Conservation (phyloP, 345 rosid genomes). For the Psidium guajava region DNA sequence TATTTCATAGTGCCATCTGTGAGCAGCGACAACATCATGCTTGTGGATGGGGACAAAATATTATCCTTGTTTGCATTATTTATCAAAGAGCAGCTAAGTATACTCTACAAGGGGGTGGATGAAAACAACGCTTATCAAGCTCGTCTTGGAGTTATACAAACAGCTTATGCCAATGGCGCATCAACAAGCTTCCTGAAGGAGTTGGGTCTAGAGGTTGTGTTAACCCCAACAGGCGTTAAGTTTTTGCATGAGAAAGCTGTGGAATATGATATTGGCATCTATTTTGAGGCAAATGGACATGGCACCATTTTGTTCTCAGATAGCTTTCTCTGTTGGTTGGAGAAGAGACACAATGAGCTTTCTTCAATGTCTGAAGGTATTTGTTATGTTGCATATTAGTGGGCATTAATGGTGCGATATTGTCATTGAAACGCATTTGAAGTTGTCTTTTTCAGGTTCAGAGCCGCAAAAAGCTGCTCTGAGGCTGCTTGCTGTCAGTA, state of each 20-base stretch:
- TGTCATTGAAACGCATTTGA: neutral
- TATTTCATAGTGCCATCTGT: constrained; percentile 42
- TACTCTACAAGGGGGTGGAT: constrained; percentile 21
- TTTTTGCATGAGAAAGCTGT: constrained; percentile 77
- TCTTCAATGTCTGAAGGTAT: constrained; percentile 38
- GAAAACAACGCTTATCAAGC: constrained; percentile 19
- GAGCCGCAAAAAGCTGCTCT: constrained; percentile 61
- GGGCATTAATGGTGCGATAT: neutral
- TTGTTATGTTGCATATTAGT: neutral
- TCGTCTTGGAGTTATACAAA: constrained; percentile 72
- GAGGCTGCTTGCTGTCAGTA: constrained; percentile 73
- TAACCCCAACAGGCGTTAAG: constrained; percentile 88
- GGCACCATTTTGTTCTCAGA: constrained; percentile 87
- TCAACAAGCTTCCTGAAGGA: constrained; percentile 61
- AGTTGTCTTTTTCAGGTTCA: constrained; percentile 34
- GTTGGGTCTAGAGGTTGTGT: constrained; percentile 56
- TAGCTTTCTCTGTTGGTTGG: constrained; percentile 42
- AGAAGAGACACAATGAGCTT: constrained; percentile 31
- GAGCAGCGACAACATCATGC: constrained; percentile 33
- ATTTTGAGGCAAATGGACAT: constrained; percentile 97
- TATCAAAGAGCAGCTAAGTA: constrained; percentile 58
- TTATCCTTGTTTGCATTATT: constrained; percentile 77
- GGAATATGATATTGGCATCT: constrained; percentile 77
- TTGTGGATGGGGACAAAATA: constrained; percentile 93
- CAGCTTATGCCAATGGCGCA: constrained; percentile 97